Evolutionary conservation across 1,139 yeast genomes (phyloP).

Genomic region (Debaryomyces sp.): DNA sequence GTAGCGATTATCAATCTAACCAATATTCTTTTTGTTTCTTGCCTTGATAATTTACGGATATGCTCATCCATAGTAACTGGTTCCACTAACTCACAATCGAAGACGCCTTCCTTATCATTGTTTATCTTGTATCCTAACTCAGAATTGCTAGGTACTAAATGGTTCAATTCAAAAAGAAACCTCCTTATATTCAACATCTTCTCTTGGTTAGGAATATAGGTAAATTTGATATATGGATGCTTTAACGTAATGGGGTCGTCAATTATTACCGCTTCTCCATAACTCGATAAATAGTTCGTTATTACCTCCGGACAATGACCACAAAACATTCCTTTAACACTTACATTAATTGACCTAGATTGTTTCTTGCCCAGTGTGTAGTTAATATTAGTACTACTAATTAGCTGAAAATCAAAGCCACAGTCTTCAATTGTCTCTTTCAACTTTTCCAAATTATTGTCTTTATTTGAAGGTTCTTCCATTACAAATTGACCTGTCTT

Average conservation of each 20-base stretch:
- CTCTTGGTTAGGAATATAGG: conserved; percentile 62
- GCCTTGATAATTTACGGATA: conserved; percentile 50
- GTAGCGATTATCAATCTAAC: conserved; percentile 53
- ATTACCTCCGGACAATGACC: conserved; percentile 66
- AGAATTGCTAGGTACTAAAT: conserved; percentile 34
- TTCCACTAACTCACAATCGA: conserved; percentile 57
- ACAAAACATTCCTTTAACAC: conserved; percentile 73
- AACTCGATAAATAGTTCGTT: conserved; percentile 48
- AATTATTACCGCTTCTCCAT: conserved; percentile 61
- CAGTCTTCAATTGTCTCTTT: conserved; percentile 59
- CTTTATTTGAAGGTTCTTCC: conserved; percentile 32
- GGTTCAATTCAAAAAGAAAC: conserved; percentile 52
- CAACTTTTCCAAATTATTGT: conserved; percentile 36
- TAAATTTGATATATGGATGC: conserved; percentile 61
- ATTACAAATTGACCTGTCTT: conserved; percentile 66
- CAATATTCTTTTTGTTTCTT: conserved; percentile 51
- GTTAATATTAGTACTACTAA: conserved; percentile 41
- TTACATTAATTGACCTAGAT: conserved; percentile 58
- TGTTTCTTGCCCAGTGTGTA: conserved; percentile 48
- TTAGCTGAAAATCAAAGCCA: conserved; percentile 63
- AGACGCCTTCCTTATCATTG: conserved; percentile 31
- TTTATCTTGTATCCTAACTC: conserved; percentile 24
- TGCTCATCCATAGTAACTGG: conserved; percentile 67
- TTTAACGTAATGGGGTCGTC: conserved; percentile 57
- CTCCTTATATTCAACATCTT: conserved; percentile 50